These are phyloP conservation scores for Chaetomiaceae sp. DNA, from an alignment of 2,329 filamentous ascomycete species.

Conservation along the genomic window DNA sequence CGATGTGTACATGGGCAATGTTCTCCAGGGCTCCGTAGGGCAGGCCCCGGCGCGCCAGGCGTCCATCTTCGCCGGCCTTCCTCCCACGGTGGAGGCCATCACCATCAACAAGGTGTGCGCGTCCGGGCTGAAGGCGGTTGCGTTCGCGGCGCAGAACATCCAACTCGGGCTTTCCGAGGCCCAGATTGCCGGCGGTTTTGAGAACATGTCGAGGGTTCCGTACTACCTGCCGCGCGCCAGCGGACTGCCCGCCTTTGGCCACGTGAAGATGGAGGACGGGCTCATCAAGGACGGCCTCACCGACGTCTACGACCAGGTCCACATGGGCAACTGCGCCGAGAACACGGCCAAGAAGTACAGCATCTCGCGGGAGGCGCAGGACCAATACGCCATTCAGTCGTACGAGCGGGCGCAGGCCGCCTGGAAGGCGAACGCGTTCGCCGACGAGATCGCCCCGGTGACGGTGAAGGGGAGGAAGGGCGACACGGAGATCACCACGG, in stretches of 20 bases:
- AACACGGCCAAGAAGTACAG: conserved; percentile 83
- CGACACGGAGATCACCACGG: conserved; percentile 68
- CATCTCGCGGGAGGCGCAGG: conserved; percentile 79
- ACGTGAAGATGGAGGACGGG: conserved; percentile 83
- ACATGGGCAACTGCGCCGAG: conserved; percentile 98
- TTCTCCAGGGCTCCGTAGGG: conserved; percentile 74
- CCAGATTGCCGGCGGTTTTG: conserved; percentile 92
- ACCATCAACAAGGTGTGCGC: conserved; percentile 99
- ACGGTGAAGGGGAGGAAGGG: conserved; percentile 81
- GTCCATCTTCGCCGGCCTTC: conserved; percentile 77
- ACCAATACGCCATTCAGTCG: conserved; percentile 81
- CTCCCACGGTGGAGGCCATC: conserved; percentile 73
- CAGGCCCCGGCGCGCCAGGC: conserved; percentile 92
- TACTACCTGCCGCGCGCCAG: conserved; percentile 84
- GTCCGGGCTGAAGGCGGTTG: conserved; percentile 88
- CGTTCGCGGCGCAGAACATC: conserved; percentile 86
- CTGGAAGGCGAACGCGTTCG: conserved; percentile 76
- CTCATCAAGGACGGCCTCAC: conserved; percentile 91
- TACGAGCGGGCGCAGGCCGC: conserved; percentile 87
- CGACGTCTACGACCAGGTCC: conserved; percentile 93
- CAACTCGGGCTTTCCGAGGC: conserved; percentile 84
- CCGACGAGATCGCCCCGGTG: conserved; percentile 84
- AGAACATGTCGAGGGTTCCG: conserved; percentile 92
- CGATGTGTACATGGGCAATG: conserved; percentile 97
- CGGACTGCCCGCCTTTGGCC: conserved; percentile 76